Conservation (phyloP, 2,329 filamentous ascomycete species). For the Chalaropsis ovoidea region DNA sequence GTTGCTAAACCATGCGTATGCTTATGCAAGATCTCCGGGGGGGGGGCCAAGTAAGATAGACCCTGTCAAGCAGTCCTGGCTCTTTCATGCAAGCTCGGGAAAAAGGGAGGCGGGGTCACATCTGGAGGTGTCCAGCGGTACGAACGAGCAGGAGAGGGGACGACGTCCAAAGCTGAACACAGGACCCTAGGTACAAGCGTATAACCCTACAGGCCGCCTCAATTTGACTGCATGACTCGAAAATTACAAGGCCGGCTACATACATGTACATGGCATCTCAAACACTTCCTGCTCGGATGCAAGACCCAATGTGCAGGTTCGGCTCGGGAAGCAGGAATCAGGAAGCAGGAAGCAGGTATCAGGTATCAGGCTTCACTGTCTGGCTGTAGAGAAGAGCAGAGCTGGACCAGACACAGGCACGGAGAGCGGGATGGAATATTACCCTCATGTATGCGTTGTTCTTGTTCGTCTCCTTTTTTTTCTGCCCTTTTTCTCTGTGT, state of each 20-base stretch:
- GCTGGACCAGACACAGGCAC: neutral
- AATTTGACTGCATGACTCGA: neutral
- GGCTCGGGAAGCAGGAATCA: too few species aligned
- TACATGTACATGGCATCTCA: constrained; percentile 3
- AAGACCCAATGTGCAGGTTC: neutral
- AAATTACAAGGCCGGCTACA: constrained; percentile 13
- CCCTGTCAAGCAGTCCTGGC: neutral
- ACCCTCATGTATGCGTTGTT: neutral
- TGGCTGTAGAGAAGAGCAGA: neutral
- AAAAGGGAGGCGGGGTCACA: neutral
- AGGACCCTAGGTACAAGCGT: neutral
- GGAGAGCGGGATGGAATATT: too few species aligned
- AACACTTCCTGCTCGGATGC: constrained; percentile 2
- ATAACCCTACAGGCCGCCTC: neutral
- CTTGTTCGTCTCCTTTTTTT: neutral
- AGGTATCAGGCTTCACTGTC: too few species aligned
- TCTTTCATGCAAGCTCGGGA: neutral
- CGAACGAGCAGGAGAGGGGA: neutral
- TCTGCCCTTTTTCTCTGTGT: neutral
- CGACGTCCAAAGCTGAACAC: neutral
- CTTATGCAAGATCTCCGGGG: neutral
- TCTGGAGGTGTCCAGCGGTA: neutral
- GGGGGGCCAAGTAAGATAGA: neutral
- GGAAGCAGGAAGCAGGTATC: too few species aligned
- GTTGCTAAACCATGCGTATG: neutral